A percentile compares a stretch with the other conserved stretches of the same genome.
Evolutionary conservation across 176 grass and related monocot species (phyloP).

Genomic region (Typha latifolia): DNA sequence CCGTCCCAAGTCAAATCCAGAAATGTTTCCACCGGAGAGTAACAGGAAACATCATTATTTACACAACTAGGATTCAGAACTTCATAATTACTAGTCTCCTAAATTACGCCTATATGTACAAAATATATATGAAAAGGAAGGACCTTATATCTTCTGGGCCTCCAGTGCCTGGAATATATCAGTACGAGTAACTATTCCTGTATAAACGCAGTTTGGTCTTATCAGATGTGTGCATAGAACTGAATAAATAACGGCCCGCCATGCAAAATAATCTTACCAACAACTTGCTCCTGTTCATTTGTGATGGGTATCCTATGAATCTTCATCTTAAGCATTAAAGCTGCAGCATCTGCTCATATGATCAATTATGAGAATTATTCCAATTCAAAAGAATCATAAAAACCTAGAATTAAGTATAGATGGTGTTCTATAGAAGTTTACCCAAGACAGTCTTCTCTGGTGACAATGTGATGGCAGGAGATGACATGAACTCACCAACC

Average conservation of each 20-base stretch:
- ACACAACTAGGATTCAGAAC: background rate
- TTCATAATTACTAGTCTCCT: slow-evolving; percentile 8
- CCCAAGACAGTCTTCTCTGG: slow-evolving; percentile 61
- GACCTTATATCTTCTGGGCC: slow-evolving; percentile 16
- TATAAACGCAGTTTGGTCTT: background rate
- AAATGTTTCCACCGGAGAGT: background rate
- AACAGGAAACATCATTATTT: background rate
- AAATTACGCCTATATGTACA: slow-evolving; percentile 19
- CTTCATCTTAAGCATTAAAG: slow-evolving; percentile 74
- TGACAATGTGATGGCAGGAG: slow-evolving; percentile 62
- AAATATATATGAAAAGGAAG: background rate
- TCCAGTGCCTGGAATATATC: slow-evolving; percentile 49
- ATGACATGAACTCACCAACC: slow-evolving; percentile 67
- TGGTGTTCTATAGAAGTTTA: slow-evolving; percentile 8
- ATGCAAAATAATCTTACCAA: slow-evolving; percentile 31
- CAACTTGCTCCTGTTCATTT: slow-evolving; percentile 45
- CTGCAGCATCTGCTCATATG: slow-evolving; percentile 55
- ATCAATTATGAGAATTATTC: background rate
- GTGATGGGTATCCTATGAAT: slow-evolving; percentile 73
- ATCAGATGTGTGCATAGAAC: background rate
- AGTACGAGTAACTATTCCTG: slow-evolving; percentile 46
- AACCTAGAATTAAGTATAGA: background rate
- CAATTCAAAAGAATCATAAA: too few relatives aligned
- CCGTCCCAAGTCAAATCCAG: background rate
- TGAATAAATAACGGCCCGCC: background rate